Base-by-base conservation (phyloP, 257 asterid genomes). In the Pogostemon cablin region DNA sequence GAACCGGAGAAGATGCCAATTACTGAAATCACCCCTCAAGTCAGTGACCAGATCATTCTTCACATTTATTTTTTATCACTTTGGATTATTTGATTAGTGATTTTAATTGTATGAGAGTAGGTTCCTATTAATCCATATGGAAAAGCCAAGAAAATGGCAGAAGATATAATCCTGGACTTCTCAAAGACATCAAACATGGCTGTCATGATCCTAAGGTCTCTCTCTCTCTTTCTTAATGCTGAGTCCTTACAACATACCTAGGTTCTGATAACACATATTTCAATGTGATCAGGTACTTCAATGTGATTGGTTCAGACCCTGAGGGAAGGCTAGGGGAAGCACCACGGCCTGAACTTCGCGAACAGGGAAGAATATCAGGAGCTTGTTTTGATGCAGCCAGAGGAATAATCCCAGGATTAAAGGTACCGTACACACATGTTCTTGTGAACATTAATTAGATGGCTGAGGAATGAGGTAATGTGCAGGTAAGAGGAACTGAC, bases 111-210 rank as follows among this genome's bases (percentile, higher is more conserved):
- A 35, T 7, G 12, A 6, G 2, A 9, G 10, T 6, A 91, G 97
- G 69, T 76, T 41, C 96, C 96, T 15, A 91, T 87, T 39, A 90
- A 88, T 77, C 95, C 97, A 66, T 90, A 90, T 70, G 97, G 96
- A n/a, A 90, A 90, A 65, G 97, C 97, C 55, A 90, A 90, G 90
- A 90, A 90, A 83, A 90, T 90, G 97, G 91, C 97, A 3, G 97
- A 90, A 79, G 97, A 90, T 74, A 90, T 88, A 54, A 90, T 90
- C 57, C 62, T 85, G 44, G 97, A 90, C 78, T 88, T 80, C 77
- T 81, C 90, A 5, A 90, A 86, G 84, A 90, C 90, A 68, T 79
- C 90, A 7, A 67, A 88, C 74, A 90, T 90, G 90, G 96, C 90
- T 76, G 78, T 90, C 70, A 90, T 90, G 97, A 85, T 90, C 78